Percentiles rank a stretch among this genome's conserved stretches.
These are phyloP conservation scores for Phytophthora cactorum DNA, from an alignment of 352 stramenopile species.

Conservation along the genomic window DNA sequence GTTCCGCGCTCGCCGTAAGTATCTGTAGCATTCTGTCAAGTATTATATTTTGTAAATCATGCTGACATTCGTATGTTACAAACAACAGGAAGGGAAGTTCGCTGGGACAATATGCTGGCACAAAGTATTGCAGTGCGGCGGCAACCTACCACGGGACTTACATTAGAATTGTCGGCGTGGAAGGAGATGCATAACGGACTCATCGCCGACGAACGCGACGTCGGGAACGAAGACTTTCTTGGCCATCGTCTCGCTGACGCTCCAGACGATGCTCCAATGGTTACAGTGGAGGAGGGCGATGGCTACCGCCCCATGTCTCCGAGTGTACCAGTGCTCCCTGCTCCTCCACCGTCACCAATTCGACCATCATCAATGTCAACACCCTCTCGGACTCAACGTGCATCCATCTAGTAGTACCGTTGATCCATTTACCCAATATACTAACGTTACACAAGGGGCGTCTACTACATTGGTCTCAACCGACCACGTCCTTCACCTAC, in stretches of 20 bases:
- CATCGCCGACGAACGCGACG: slow-evolving; percentile 55
- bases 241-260: slow-evolving; percentile 21
- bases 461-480: slow-evolving; percentile 19
- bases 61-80: slow-evolving; percentile 5
- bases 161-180: slow-evolving; percentile 58
- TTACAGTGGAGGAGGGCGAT: slow-evolving; percentile 50
- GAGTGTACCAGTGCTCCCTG: slow-evolving; percentile 30
- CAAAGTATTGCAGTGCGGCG: slow-evolving; percentile 29
- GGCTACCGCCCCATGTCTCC: slow-evolving; percentile 53
- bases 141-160: slow-evolving; percentile 31
- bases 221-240: slow-evolving; percentile 33
- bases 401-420: slow-evolving; percentile 10
- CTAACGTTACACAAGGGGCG: too few relatives aligned
- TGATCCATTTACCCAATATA: too few relatives aligned
- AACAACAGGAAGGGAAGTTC: slow-evolving; percentile 26
- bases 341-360: slow-evolving; percentile 21
- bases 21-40: background rate
- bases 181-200: slow-evolving; percentile 61
- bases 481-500: slow-evolving; percentile 26
- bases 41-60: background rate
- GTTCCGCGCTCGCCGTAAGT: slow-evolving; percentile 39
- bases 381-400: background rate
- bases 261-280: slow-evolving; percentile 18
- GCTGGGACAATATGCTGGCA: slow-evolving; percentile 24
- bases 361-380: slow-evolving; percentile 1